These are phyloP conservation scores for Sarcodon sp. DNA, from an alignment of 768 basidiomycete genomes.

Conservation along the genomic window DNA sequence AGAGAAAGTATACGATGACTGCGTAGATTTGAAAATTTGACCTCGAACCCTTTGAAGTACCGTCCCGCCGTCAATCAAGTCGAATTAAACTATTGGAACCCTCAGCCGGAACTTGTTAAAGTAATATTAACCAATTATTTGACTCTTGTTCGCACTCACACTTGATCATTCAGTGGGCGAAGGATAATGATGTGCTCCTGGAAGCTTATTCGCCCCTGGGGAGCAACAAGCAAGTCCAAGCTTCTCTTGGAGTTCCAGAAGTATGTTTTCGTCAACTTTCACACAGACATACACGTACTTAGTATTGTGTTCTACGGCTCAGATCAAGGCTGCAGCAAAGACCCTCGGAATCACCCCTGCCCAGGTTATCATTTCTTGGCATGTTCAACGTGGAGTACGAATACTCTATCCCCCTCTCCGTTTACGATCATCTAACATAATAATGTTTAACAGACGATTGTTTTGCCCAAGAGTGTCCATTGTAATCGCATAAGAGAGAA, in stretches of 20 bases:
- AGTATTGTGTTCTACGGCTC: constrained; percentile 7
- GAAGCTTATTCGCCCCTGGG: constrained; percentile 75
- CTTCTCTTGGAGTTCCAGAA: constrained; percentile 44
- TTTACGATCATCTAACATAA: neutral
- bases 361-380: constrained; percentile 66
- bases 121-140: constrained; percentile 17
- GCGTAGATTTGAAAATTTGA: constrained; percentile 44
- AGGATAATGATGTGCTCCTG: constrained; percentile 48
- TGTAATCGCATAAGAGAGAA: constrained; percentile 60
- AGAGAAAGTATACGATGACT: constrained; percentile 8
- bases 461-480: constrained; percentile 69
- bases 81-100: constrained; percentile 67
- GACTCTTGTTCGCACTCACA: neutral
- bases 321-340: constrained; percentile 42
- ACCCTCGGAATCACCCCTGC: constrained; percentile 62
- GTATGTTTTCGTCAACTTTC: neutral
- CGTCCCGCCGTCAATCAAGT: constrained; percentile 67
- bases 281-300: neutral
- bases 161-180: constrained; percentile 42
- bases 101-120: constrained; percentile 64
- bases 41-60: constrained; percentile 45
- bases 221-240: constrained; percentile 41
- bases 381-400: constrained; percentile 61
- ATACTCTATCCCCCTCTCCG: neutral
- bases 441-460: constrained; percentile 34